Evolutionary conservation across 2,329 filamentous ascomycete genomes (phyloP).

Genomic region (Plenodomus tracheiphilus): DNA sequence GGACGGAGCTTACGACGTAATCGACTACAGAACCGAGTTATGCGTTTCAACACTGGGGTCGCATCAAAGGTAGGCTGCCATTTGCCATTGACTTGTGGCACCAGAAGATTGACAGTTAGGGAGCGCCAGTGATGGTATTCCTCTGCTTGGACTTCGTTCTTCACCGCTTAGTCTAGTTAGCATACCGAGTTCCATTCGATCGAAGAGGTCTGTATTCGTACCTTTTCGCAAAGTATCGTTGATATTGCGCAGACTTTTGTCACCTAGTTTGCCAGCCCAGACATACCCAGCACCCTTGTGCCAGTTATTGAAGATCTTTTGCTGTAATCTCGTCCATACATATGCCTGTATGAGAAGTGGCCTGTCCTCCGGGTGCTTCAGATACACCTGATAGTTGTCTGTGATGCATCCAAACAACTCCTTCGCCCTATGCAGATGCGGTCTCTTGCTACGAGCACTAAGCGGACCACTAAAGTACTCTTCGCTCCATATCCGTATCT

Average conservation of each 20-base stretch:
- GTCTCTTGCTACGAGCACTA: constrained; percentile 32
- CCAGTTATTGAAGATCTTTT: constrained; percentile 43
- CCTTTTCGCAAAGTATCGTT: constrained; percentile 44
- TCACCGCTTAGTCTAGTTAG: constrained; percentile 35
- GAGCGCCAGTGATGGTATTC: constrained; percentile 44
- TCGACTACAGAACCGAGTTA: constrained; percentile 35
- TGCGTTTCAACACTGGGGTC: constrained; percentile 38
- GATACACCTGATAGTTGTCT: constrained; percentile 39
- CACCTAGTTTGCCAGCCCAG: constrained; percentile 44
- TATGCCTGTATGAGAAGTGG: constrained; percentile 43
- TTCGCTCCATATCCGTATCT: constrained; percentile 41
- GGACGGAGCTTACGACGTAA: constrained; percentile 38
- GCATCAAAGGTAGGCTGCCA: constrained; percentile 43
- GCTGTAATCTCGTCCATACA: constrained; percentile 41
- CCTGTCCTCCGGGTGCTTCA: constrained; percentile 36
- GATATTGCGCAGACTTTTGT: constrained; percentile 40
- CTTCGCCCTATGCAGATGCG: constrained; percentile 34
- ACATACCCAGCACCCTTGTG: constrained; percentile 42
- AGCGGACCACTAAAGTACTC: constrained; percentile 39
- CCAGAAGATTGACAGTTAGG: constrained; percentile 41
- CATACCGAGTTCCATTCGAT: not conserved
- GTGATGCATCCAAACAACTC: constrained; percentile 40
- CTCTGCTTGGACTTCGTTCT: constrained; percentile 41
- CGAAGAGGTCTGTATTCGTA: constrained; percentile 8
- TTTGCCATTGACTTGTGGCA: constrained; percentile 42